Evolutionary conservation across 768 basidiomycete species (phyloP), one percentile per base, ranked within the genome.

Genomic region (Psilocybe tampanensis): DNA sequence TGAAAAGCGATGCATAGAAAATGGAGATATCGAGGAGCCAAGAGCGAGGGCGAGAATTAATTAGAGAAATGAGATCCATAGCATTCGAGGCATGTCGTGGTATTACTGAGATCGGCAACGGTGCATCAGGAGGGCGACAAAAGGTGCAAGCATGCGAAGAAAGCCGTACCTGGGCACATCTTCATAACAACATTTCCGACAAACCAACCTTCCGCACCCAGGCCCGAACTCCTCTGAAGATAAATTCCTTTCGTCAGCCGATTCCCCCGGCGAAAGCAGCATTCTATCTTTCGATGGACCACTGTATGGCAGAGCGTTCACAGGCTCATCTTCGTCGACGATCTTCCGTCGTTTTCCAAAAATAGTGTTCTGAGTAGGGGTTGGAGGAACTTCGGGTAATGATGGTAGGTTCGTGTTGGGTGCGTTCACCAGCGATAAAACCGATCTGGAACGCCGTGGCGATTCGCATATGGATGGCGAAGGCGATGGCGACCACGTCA

Each of bases 141-240:
- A 39, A 5, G 36, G 59, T 42, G 43, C 39, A 21, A 48, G 13
- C 2, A 15, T 9, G 0, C 6, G 26, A 49, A 51, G 15, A 43
- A 54, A n/a, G n/a, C n/a, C 76, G 22, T 34, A 80, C 80, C 73
- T 76, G 44, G 72, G 70, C 21, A 71, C 64, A 64, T 74, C 66
- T 61, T 81, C 80, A 24, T 71, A 69, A 63, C 78, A 80, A 50
- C 79, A 81, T 42, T 71, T 72, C n/a, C 75, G 68, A 65, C 80
- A 81, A 4, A 80, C 63, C 8, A 62, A 62, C 51, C 74, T 73
- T 8, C 75, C 75, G 61, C 80, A 81, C 3, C 80, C 79, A 23
- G 67, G 64, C 34, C 61, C 62, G 13, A 69, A 60, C 43, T 64
- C 64, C 33, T 65, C 62, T 24, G 56, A 60, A 48, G 64, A 62